A percentile compares a stretch with the other conserved stretches of the same genome.
Evolutionary conservation across 768 basidiomycete species (phyloP).

Genomic region (Hemileccinum rubropunctum): DNA sequence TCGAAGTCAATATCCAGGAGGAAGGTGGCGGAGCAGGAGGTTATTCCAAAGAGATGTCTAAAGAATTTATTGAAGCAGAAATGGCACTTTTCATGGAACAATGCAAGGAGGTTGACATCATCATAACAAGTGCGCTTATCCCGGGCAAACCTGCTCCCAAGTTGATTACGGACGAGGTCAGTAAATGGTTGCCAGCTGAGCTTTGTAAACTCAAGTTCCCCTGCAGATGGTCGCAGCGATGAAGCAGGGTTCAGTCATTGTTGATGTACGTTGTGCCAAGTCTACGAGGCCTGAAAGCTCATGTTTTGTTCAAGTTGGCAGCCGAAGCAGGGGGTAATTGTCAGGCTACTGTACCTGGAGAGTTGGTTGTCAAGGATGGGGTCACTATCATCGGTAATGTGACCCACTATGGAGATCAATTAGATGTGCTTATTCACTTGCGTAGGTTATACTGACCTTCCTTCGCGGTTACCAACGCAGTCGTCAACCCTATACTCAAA

Average conservation of each 20-base stretch:
- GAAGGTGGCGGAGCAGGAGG: conserved; percentile 82
- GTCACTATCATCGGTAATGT: conserved; percentile 76
- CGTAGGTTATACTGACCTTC: conserved; percentile 78
- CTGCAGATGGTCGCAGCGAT: conserved; percentile 77
- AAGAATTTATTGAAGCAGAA: conserved; percentile 85
- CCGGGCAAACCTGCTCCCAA: conserved; percentile 87
- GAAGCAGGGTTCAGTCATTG: conserved; percentile 89
- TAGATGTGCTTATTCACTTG: conserved; percentile 2
- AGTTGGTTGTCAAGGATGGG: conserved; percentile 64
- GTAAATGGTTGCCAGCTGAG: not conserved
- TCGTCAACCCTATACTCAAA: conserved; percentile 89
- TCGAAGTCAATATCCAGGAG: conserved; percentile 79
- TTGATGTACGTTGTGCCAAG: conserved; percentile 45
- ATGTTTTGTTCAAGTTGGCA: conserved; percentile 39
- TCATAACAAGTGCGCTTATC: conserved; percentile 85
- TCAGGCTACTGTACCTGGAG: conserved; percentile 75
- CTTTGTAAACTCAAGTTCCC: conserved; percentile 7
- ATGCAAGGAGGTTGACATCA: conserved; percentile 85
- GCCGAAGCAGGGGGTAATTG: conserved; percentile 92
- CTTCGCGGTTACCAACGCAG: conserved; percentile 86
- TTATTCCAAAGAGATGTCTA: conserved; percentile 89
- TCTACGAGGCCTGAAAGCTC: conserved; percentile 6
- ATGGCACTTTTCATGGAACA: conserved; percentile 88
- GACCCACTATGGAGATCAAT: conserved; percentile 1
- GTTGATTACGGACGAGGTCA: conserved; percentile 68